Conservation (phyloP, 2,329 filamentous ascomycete genomes). For the Epichloe gansuensis region DNA sequence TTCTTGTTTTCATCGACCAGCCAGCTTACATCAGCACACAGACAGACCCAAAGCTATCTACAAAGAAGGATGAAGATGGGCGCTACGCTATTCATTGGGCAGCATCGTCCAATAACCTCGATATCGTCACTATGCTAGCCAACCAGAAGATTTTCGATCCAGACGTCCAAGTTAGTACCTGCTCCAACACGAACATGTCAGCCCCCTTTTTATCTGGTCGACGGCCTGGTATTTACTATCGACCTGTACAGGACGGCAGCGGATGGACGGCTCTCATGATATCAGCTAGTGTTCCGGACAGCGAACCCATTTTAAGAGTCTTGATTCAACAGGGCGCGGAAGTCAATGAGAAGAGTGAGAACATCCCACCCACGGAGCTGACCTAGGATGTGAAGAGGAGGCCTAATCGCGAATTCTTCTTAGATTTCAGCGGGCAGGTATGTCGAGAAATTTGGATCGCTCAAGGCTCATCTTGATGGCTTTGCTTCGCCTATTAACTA, state of each 20-base stretch:
- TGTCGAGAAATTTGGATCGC: background rate
- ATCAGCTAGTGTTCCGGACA: slow-evolving; percentile 60
- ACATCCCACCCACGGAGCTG: background rate
- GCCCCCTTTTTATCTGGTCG: background rate
- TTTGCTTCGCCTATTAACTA: background rate
- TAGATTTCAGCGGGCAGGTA: slow-evolving; percentile 48
- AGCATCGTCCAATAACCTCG: slow-evolving; percentile 64
- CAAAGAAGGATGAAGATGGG: slow-evolving; percentile 67
- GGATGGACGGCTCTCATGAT: slow-evolving; percentile 85
- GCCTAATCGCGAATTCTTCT: background rate
- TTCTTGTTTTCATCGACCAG: background rate
- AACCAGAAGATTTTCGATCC: slow-evolving; percentile 66
- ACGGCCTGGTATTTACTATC: background rate
- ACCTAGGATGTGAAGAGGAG: background rate
- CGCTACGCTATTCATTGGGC: slow-evolving; percentile 93
- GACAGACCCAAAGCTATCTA: slow-evolving; percentile 69
- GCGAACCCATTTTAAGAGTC: slow-evolving; percentile 54
- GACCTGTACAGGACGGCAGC: slow-evolving; percentile 47
- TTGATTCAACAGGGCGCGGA: slow-evolving; percentile 60
- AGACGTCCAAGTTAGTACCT: slow-evolving; percentile 53
- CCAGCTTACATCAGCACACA: slow-evolving; percentile 19
- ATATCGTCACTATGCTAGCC: slow-evolving; percentile 62
- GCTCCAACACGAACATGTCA: no score
- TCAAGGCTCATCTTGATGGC: background rate
- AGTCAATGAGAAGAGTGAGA: slow-evolving; percentile 57